These are phyloP conservation scores for Nicotiana benthamiana DNA, from an alignment of 257 asterid genomes.

Conservation along the genomic window DNA sequence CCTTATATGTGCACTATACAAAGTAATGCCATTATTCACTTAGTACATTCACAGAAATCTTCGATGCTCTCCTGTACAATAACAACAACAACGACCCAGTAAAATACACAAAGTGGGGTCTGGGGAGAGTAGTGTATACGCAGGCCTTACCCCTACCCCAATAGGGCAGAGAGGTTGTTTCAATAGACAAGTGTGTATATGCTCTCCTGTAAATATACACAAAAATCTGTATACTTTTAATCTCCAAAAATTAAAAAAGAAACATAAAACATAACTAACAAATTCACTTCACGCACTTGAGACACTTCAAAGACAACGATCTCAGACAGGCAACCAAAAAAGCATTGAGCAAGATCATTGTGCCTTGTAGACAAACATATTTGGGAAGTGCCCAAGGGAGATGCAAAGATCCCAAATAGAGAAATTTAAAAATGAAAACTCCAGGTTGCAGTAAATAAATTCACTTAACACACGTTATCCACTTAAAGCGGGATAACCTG, in stretches of 20 bases:
- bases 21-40: not conserved
- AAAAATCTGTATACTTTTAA: not conserved
- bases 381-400: not conserved
- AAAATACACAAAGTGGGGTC: no score
- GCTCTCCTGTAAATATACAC: not conserved
- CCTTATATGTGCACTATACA: not conserved
- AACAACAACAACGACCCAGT: no score
- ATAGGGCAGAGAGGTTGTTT: no score
- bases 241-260: not conserved
- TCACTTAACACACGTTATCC: not conserved
- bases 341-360: not conserved
- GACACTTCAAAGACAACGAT: not conserved
- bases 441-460: not conserved
- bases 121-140: no score
- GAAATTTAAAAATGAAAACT: not conserved
- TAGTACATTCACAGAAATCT: not conserved
- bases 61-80: not conserved
- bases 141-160: no score
- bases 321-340: constrained; percentile 4
- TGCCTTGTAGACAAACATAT: constrained; percentile 8
- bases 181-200: not conserved
- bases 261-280: not conserved
- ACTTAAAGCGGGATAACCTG: not conserved
- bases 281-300: not conserved
- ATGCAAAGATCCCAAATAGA: not conserved